Base-by-base conservation (phyloP, 164 flowering plant species). In the Vitis amurensis region DNA sequence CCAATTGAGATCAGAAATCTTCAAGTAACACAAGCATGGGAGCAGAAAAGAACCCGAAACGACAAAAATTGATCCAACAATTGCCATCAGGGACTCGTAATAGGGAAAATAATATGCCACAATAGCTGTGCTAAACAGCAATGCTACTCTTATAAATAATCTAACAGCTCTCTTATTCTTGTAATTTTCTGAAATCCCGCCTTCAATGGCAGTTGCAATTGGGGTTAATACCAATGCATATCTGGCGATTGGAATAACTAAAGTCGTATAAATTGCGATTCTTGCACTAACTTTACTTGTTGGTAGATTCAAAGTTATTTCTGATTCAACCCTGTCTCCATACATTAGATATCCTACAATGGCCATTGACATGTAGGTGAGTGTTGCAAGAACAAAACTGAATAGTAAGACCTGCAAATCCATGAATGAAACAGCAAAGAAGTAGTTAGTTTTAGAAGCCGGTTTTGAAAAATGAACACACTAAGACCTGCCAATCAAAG, bases 281-380 rank as follows among this genome's bases (percentile, higher is more conserved):
- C 61, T 17, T n/a, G 74, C 56, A 2, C 4, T 23, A 1, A 75
- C 50, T 37, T 67, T 29, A 13, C 30, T 8, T 6, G 63, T 30
- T 37, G 74, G 74, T 7, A 75, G 74, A 29, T 62, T 75, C 17
- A 77, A 66, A 14, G 71, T 77, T 13, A 77, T 66, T 62, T 71
- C 73, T 4, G 78, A 74, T 52, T 71, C 66, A 7, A 70, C 50
- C 31, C 9, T 12, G 7, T 69, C 68, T 14, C 81, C 78, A 23
- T 72, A 79, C 78, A 75, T 79, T 9, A 75, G 67, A 9, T 79
- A 76, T 3, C 77, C 64, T 7, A 76, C 49, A 3, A 76, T 37
- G 6, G 77, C 79, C 67, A 66, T 73, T 13, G 68, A 3, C 44
- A 37, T 3, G 30, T 73, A 77, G 10, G 53, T 63, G 27, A 73